Evolutionary conservation across 2,329 filamentous ascomycete genomes (phyloP), one percentile per base, ranked within the genome.

Genomic region (Aspergillus nomiae): DNA sequence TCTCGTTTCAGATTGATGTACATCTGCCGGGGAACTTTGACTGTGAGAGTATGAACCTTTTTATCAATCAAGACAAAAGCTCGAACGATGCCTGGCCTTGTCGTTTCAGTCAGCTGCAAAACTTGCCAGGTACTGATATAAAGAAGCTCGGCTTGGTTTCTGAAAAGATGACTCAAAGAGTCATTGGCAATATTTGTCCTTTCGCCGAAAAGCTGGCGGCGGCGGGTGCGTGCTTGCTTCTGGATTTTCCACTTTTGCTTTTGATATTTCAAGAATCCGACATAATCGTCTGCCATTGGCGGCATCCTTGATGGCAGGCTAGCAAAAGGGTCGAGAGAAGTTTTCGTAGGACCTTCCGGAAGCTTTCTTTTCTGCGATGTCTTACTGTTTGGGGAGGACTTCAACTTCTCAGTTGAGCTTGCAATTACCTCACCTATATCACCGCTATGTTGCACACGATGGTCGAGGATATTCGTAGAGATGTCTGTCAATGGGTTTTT

Each of bases 231-330:
- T 38, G 94, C 93, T 75, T 96, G 91, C 73, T 93, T 96, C 76
- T 99, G 95, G 43, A 98, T 90, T 81, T 94, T 97, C 95, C 95
- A 99, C 78, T 99, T 99, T 80, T 94, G 88, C 79, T 99, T 99
- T 76, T 99, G 95, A 73, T 98, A 98, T 73, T 90, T 86, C 59
- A 99, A 77, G 83, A 96, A 99, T 0, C 87, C 92, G 21, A 87
- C 82, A 70, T 99, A 99, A 77, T 99, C 90, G 56, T 95, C 88
- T 0, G 89, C 91, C 24, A 95, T 91, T 28, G 86, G 87, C 1
- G 95, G 94, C 90, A 97, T 96, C 48, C 87, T 85, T 64, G 90
- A 87, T 0, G 95, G 95, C 16, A 99, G 83, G 28, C 87, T 87
- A 32, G 92, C 89, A 77, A 92, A 96, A 0, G 93, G 93, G 73